Evolutionary conservation across 2,329 filamentous ascomycete species (phyloP).

Genomic region (Parafenestella ontariensis): DNA sequence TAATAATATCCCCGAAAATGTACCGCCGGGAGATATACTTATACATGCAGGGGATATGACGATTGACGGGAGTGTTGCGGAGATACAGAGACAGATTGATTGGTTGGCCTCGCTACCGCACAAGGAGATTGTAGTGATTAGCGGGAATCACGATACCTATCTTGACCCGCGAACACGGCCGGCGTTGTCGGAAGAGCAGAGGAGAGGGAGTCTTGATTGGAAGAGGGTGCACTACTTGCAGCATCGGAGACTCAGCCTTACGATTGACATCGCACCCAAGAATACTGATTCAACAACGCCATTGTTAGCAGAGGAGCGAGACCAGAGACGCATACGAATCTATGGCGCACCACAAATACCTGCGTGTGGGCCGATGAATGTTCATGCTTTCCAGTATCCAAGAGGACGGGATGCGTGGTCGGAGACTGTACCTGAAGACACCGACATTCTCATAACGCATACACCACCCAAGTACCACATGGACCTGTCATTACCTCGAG

Average conservation of each 20-base stretch:
- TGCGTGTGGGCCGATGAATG: conserved; percentile 68
- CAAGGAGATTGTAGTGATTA: conserved; percentile 79
- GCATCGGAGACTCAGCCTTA: conserved; percentile 68
- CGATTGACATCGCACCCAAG: conserved; percentile 46
- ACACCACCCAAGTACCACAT: conserved; percentile 77
- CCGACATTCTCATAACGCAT: conserved; percentile 83
- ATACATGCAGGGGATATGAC: conserved; percentile 90
- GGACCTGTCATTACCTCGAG: conserved; percentile 64
- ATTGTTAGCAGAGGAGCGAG: conserved; percentile 22
- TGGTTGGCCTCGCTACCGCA: conserved; percentile 81
- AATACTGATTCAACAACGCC: conserved; percentile 21
- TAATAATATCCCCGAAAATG: conserved; percentile 62
- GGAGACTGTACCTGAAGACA: conserved; percentile 71
- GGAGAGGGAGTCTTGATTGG: conserved; percentile 66
- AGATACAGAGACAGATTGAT: conserved; percentile 83
- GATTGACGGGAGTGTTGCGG: conserved; percentile 71
- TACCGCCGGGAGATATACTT: conserved; percentile 82
- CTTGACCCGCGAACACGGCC: conserved; percentile 73
- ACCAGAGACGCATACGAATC: conserved; percentile 66
- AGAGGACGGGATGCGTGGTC: conserved; percentile 73
- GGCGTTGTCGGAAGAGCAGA: conserved; percentile 59
- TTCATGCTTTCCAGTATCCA: conserved; percentile 81
- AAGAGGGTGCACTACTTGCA: conserved; percentile 77
- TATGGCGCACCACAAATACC: conserved; percentile 87
- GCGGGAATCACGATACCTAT: conserved; percentile 89